A percentile compares a stretch with the other conserved stretches of the same genome.
phyloP scores from a whole-genome alignment of 257 asterid species.

The Solanum chiquidenum region DNA sequence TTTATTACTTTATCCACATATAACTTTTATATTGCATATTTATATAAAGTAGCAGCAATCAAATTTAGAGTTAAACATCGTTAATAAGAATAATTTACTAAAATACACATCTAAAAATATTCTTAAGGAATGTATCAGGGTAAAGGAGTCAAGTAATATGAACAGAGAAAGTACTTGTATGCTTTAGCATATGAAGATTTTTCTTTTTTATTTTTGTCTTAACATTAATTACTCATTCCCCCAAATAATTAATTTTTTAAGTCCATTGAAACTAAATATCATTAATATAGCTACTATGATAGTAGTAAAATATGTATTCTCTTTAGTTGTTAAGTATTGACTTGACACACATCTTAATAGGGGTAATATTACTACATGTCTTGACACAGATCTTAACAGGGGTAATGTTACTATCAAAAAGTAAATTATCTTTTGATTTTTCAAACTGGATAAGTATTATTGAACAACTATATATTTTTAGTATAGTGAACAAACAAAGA shows the following conservation, averaged over 20 bases:
- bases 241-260: neutral
- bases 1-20: neutral
- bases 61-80: neutral
- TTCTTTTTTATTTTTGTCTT: no score
- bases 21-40: neutral
- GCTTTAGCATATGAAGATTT: neutral
- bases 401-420: no score
- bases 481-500: no score
- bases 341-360: neutral
- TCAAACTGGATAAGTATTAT: no score
- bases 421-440: no score
- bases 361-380: no score
- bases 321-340: neutral
- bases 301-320: neutral
- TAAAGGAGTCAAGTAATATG: neutral
- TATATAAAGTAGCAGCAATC: neutral
- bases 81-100: neutral
- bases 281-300: neutral
- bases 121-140: neutral
- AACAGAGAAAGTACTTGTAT: neutral
- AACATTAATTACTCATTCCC: no score
- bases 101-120: neutral
- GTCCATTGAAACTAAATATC: neutral
- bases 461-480: no score
- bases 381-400: no score